phyloP scores from a whole-genome alignment of 73 alveolate genomes.

The Diophrys appendiculata region DNA sequence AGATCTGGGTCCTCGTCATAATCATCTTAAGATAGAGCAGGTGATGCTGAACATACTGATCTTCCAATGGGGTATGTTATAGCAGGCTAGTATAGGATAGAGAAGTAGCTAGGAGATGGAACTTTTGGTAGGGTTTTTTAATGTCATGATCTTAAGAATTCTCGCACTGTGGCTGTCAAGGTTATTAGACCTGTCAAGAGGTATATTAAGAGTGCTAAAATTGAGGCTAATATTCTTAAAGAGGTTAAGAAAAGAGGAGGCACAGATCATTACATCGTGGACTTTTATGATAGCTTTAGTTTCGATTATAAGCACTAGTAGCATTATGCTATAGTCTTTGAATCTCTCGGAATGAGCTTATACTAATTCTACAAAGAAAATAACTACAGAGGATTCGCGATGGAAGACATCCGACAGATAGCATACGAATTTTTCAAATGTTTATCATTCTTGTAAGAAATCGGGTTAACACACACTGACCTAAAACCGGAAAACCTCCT shows the following conservation, averaged over 20 bases:
- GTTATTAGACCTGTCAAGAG: constrained; percentile 88
- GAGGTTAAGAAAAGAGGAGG: constrained; percentile 55
- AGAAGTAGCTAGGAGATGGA: constrained; percentile 90
- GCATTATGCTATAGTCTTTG: constrained; percentile 77
- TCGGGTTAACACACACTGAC: constrained; percentile 94
- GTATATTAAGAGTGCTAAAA: constrained; percentile 89
- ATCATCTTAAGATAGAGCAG: too few relatives aligned
- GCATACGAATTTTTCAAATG: constrained; percentile 83
- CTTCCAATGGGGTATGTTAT: too few relatives aligned
- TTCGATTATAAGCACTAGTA: constrained; percentile 37
- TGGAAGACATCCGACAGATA: constrained; percentile 72
- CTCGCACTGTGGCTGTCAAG: constrained; percentile 73
- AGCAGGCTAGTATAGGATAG: constrained; percentile 60
- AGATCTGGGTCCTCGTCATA: too few relatives aligned
- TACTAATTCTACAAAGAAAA: constrained; percentile 85
- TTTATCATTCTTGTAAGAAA: constrained; percentile 69
- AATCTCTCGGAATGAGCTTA: constrained; percentile 89
- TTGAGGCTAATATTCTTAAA: constrained; percentile 80
- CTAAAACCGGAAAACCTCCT: constrained; percentile 96
- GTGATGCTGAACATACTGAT: too few relatives aligned
- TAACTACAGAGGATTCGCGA: constrained; percentile 80
- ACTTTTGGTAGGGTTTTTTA: constrained; percentile 94
- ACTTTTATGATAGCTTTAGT: constrained; percentile 56
- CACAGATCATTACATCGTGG: constrained; percentile 13
- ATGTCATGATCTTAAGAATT: constrained; percentile 42